Evolutionary conservation across 2,329 filamentous ascomycete genomes (phyloP).

Genomic region (Pezicula radicicola): DNA sequence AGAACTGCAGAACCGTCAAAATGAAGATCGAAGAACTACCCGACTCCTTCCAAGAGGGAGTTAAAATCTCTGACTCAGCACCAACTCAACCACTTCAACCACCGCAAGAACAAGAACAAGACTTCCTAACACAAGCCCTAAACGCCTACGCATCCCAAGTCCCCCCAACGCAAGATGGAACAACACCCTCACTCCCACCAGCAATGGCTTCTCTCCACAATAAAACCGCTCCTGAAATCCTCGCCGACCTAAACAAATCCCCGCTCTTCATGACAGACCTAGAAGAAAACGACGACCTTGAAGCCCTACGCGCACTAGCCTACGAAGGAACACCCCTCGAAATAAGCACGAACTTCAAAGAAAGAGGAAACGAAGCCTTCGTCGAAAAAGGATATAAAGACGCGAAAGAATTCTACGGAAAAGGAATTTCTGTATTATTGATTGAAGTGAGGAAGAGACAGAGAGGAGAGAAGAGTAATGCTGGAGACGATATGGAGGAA

Average conservation of each 20-base stretch:
- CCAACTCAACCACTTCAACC: constrained; percentile 3
- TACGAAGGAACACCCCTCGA: constrained; percentile 90
- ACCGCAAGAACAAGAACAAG: constrained; percentile 6
- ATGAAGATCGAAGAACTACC: constrained; percentile 28
- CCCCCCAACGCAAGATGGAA: constrained; percentile 15
- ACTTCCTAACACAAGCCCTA: constrained; percentile 26
- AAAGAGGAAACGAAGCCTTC: constrained; percentile 90
- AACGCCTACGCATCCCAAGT: constrained; percentile 9
- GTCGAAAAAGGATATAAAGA: constrained; percentile 70
- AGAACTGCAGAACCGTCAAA: constrained; percentile 2
- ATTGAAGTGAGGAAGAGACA: constrained; percentile 57
- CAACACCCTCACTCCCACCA: constrained; percentile 44
- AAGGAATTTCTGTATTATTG: constrained; percentile 73
- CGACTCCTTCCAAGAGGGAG: constrained; percentile 11
- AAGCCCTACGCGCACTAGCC: constrained; percentile 83
- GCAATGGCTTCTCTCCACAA: constrained; percentile 53
- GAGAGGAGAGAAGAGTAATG: constrained; percentile 36
- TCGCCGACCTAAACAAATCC: constrained; percentile 63
- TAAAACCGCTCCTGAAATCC: constrained; percentile 56
- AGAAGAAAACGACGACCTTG: constrained; percentile 79
- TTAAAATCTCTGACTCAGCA: constrained; percentile 10
- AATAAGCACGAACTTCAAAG: constrained; percentile 79
- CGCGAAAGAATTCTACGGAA: constrained; percentile 87
- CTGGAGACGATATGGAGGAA: constrained; percentile 40
- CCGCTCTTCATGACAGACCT: constrained; percentile 97